Percentiles rank a stretch among this genome's conserved stretches.
phyloP scores from a whole-genome alignment of 805 yeast genomes.

The Candida nonsorbophila region DNA sequence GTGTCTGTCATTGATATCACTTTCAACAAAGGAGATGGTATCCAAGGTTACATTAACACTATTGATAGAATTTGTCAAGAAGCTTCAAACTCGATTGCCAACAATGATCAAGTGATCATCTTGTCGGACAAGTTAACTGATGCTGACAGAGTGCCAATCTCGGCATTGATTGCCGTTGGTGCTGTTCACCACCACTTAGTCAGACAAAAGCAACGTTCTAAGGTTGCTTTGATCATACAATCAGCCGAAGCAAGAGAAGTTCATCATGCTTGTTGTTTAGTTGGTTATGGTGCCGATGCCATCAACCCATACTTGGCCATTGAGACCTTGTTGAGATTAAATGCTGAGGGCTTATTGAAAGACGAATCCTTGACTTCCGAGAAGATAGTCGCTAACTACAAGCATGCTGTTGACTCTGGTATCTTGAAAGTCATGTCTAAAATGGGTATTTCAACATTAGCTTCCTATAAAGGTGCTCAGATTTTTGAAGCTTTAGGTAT shows the following conservation, averaged over 20 bases:
- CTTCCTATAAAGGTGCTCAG: slow-evolving; percentile 99
- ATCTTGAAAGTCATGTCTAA: slow-evolving; percentile 96
- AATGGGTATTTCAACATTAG: slow-evolving; percentile 98
- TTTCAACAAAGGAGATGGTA: slow-evolving; percentile 76
- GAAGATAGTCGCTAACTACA: slow-evolving; percentile 69
- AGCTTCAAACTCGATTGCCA: slow-evolving; percentile 80
- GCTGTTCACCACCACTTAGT: slow-evolving; percentile 96
- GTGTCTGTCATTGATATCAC: slow-evolving; percentile 82
- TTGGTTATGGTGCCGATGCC: slow-evolving; percentile 98
- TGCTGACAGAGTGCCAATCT: slow-evolving; percentile 66
- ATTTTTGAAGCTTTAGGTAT: slow-evolving; percentile 96
- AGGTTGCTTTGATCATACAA: slow-evolving; percentile 86
- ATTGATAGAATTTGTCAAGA: slow-evolving; percentile 82
- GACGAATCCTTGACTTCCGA: slow-evolving; percentile 52
- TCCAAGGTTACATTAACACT: slow-evolving; percentile 78
- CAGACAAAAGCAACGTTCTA: slow-evolving; percentile 91
- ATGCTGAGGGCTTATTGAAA: slow-evolving; percentile 65
- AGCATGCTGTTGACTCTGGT: slow-evolving; percentile 83
- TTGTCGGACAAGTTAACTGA: slow-evolving; percentile 66
- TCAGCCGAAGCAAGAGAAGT: slow-evolving; percentile 97
- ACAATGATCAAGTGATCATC: slow-evolving; percentile 67
- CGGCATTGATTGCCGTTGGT: slow-evolving; percentile 90
- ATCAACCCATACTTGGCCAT: slow-evolving; percentile 90
- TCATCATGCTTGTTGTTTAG: slow-evolving; percentile 88
- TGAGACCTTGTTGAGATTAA: slow-evolving; percentile 83